A percentile compares a stretch with the other conserved stretches of the same genome.
Evolutionary conservation across 768 basidiomycete species (phyloP).

Genomic region (Xerocomellus chrysenteron): DNA sequence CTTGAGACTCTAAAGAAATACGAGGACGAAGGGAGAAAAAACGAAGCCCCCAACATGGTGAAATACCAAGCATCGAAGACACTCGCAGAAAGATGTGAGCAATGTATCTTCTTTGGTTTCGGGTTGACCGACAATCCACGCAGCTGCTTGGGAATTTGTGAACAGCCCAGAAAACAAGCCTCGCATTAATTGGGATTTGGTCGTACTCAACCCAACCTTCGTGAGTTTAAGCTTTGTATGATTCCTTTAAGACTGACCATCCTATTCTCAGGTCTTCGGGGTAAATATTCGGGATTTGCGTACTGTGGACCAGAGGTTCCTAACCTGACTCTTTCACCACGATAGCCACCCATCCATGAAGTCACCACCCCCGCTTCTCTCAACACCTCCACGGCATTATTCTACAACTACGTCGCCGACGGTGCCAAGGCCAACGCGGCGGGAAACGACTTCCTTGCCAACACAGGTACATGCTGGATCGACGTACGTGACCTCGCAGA

Average conservation of each 20-base stretch:
- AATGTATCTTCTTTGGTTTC: background rate
- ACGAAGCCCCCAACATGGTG: constrained; percentile 31
- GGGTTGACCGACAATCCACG: background rate
- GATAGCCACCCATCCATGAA: constrained; percentile 46
- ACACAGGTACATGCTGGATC: constrained; percentile 36
- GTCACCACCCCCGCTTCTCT: constrained; percentile 35
- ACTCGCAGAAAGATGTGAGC: constrained; percentile 57
- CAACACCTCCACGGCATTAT: constrained; percentile 38
- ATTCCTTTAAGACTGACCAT: background rate
- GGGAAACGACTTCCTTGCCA: constrained; percentile 25
- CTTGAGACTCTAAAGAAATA: constrained; percentile 42
- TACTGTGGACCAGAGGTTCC: background rate
- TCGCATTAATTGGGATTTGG: constrained; percentile 39
- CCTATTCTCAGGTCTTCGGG: constrained; percentile 28
- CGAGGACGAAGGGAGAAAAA: constrained; percentile 44
- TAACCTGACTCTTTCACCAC: background rate
- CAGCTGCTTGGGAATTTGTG: constrained; percentile 51
- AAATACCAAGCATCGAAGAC: constrained; percentile 66
- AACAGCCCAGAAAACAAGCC: constrained; percentile 29
- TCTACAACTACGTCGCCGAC: constrained; percentile 36
- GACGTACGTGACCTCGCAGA: constrained; percentile 57
- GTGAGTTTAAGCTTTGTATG: constrained; percentile 18
- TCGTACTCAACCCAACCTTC: constrained; percentile 40
- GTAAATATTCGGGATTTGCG: constrained; percentile 6
- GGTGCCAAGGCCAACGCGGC: constrained; percentile 17